A percentile compares a stretch with the other conserved stretches of the same genome.
Evolutionary conservation across 1,139 yeast genomes (phyloP).

Genomic region (Schwanniomyces etchellsii): DNA sequence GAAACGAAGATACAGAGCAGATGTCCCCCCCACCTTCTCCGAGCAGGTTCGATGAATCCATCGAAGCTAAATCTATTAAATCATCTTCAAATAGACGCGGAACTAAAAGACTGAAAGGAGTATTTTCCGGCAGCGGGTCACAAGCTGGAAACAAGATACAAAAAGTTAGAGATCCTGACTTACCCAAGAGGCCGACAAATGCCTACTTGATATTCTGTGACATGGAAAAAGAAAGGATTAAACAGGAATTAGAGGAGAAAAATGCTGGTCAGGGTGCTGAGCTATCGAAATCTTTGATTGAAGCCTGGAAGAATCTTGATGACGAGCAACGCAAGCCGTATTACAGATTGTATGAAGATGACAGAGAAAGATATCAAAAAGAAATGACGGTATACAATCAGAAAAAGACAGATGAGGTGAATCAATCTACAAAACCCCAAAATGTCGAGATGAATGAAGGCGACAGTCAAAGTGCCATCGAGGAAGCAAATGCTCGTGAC

Average conservation of each 20-base stretch:
- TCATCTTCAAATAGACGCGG: conserved; percentile 18
- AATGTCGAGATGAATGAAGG: conserved; percentile 6
- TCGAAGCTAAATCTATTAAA: conserved; percentile 15
- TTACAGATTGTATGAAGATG: conserved; percentile 73
- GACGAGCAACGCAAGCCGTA: conserved; percentile 72
- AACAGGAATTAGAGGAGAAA: conserved; percentile 38
- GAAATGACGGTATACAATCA: conserved; percentile 66
- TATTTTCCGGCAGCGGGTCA: conserved; percentile 6
- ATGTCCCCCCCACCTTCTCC: conserved; percentile 43
- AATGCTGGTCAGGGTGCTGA: conserved; percentile 52
- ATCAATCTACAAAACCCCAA: conserved; percentile 5
- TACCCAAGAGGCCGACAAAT: conserved; percentile 86
- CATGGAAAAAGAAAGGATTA: conserved; percentile 69
- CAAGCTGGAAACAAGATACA: conserved; percentile 12
- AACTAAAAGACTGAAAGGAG: conserved; percentile 15
- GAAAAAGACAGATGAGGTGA: conserved; percentile 18
- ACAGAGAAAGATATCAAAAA: conserved; percentile 64
- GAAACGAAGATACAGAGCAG: conserved; percentile 27
- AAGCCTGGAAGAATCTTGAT: conserved; percentile 75
- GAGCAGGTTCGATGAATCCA: conserved; percentile 27
- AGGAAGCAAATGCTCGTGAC: too few relatives aligned
- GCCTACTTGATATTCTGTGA: conserved; percentile 88
- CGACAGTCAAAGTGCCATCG: conserved; percentile 2
- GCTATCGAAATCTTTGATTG: conserved; percentile 73
- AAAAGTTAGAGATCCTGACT: conserved; percentile 64